These are phyloP conservation scores for Cercospora sp. DNA, from an alignment of 2,329 filamentous ascomycete species.

Conservation along the genomic window DNA sequence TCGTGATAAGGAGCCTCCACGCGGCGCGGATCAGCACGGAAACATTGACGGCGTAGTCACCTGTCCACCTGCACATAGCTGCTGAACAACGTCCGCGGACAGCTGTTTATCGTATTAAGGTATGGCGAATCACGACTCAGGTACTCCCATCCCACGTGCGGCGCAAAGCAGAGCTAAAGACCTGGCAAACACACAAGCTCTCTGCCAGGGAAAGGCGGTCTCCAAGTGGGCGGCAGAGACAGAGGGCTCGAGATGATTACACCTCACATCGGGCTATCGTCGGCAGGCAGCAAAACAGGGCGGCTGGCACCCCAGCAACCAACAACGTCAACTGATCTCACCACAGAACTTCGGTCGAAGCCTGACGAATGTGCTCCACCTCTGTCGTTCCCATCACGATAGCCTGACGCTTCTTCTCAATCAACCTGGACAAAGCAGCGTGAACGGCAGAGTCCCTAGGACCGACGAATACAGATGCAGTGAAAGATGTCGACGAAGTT, in stretches of 20 bases:
- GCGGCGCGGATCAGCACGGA: too few species aligned
- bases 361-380: not conserved
- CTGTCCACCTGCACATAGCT: too few species aligned
- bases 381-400: not conserved
- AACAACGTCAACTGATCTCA: not conserved
- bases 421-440: not conserved
- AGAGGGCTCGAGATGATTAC: too few species aligned
- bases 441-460: not conserved
- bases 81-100: not conserved
- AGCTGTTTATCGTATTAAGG: too few species aligned
- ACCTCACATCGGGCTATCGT: not conserved
- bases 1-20: too few species aligned
- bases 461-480: too few species aligned
- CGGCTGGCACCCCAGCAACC: not conserved
- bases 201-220: constrained; percentile 2
- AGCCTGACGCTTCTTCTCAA: not conserved
- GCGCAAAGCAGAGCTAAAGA: not conserved
- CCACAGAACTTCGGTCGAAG: not conserved
- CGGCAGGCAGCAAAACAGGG: not conserved
- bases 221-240: too few species aligned
- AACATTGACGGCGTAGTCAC: too few species aligned
- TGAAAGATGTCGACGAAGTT: too few species aligned
- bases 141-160: not conserved
- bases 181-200: not conserved
- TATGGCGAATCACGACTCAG: not conserved